Base-by-base conservation (phyloP, 257 asterid species). In the Lantana camara region DNA sequence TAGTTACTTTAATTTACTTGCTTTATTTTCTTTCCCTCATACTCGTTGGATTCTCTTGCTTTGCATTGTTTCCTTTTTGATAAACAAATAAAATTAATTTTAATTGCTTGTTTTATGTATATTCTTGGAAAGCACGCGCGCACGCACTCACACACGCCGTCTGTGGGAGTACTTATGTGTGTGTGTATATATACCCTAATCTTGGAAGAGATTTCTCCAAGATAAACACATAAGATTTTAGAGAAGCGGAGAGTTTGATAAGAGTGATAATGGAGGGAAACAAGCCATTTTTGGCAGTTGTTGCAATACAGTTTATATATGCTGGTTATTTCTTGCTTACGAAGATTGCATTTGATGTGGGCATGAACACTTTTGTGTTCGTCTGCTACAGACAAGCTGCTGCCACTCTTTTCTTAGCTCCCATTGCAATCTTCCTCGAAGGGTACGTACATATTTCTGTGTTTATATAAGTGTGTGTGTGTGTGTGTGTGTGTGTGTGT, bases 351-450 rank as follows among this genome's bases (percentile, higher is more conserved):
- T 84, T 91, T 12, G 89, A 84, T 59, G 94, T 79, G 19, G 98
- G 98, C 3, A 88, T 88, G 96, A 88, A 79, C 56, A 73, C 98
- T 34, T 88, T 60, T 63, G 88, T 91, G 8, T 91, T 88, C 27
- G 93, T 91, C 62, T 85, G 86, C 80, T 91, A 91, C 42, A 81
- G 98, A 69, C 98, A 91, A 72, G 95, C 94, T 66, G 53, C 70
- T 66, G 97, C 97, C 2, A 73, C 97, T 46, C 77, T 88, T 51
- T 84, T 88, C 82, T 75, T 91, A 47, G 77, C 79, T 42, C 95
- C 98, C 71, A 68, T 84, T 46, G 85, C 96, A 69, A 34, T 84
- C 57, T 73, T 85, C 45, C 56, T 77, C 12, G 80, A 88, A 69
- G 9, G 97, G 97, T 88, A 69, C 14, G 0, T 7, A 24, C 5